A percentile compares a stretch with the other conserved stretches of the same genome.
Conservation (phyloP, 352 stramenopile genomes). For the Phytophthora tentaculata region DNA sequence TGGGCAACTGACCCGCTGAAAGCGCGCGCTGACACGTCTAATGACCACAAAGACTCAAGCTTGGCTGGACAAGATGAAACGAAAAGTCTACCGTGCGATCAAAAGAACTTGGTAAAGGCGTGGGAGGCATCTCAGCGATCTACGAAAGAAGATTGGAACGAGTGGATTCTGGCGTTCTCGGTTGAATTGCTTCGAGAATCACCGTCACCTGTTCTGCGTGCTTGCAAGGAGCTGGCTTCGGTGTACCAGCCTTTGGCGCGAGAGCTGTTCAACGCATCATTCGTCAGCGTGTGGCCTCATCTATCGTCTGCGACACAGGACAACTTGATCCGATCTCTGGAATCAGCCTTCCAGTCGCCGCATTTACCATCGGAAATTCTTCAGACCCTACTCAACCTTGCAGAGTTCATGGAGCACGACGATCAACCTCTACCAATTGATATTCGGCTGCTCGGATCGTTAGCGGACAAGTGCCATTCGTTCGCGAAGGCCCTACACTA, state of each 20-base stretch:
- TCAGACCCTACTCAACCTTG: conserved; percentile 97
- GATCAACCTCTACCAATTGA: conserved; percentile 97
- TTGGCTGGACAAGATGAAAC: conserved; percentile 58
- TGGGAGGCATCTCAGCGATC: conserved; percentile 87
- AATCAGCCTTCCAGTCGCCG: conserved; percentile 94
- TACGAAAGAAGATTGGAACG: conserved; percentile 96
- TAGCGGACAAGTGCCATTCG: conserved; percentile 98
- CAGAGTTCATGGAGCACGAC: conserved; percentile 99
- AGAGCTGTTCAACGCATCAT: conserved; percentile 99
- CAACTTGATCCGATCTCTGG: conserved; percentile 94
- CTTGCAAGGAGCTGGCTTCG: conserved; percentile 96
- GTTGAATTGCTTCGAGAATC: conserved; percentile 98
- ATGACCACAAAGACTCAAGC: conserved; percentile 46
- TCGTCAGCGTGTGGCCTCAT: conserved; percentile 99
- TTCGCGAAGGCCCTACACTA: conserved; percentile 99
- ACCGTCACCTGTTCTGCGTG: conserved; percentile 94
- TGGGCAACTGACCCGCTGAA: conserved; percentile 82
- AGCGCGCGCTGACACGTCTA: conserved; percentile 41
- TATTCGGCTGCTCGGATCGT: conserved; percentile 95
- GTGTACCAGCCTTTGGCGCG: conserved; percentile 98
- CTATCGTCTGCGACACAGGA: conserved; percentile 90
- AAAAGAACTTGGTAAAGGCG: conserved; percentile 86
- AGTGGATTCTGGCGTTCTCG: conserved; percentile 98
- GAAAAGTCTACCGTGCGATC: conserved; percentile 82
- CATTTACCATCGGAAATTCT: conserved; percentile 98